Conservation (phyloP, 106 monocot species). For the Dendrobium chrysotoxum region DNA sequence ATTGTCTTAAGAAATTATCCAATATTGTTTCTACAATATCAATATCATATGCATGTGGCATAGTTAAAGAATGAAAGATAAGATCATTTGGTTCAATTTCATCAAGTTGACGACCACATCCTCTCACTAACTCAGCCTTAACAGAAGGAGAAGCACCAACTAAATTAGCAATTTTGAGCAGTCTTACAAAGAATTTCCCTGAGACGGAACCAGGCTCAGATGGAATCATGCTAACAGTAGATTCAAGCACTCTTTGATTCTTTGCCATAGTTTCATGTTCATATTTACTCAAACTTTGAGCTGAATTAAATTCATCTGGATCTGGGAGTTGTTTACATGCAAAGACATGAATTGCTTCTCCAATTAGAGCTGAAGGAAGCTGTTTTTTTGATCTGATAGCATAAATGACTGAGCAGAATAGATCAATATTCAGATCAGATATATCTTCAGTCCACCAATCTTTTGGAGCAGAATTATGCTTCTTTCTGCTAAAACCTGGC, state of each 20-base stretch:
- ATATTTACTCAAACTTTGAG: not conserved
- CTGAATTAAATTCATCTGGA: conserved; percentile 3
- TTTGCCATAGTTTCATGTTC: conserved; percentile 10
- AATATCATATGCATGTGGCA: conserved; percentile 29
- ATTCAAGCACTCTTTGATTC: conserved; percentile 58
- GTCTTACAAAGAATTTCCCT: conserved; percentile 50
- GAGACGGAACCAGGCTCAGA: conserved; percentile 56
- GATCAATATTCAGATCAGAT: conserved; percentile 63
- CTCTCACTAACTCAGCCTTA: conserved; percentile 60
- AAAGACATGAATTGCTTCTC: conserved; percentile 89
- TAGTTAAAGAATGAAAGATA: conserved; percentile 26
- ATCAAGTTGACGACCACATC: conserved; percentile 54
- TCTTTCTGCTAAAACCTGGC: conserved; percentile 31
- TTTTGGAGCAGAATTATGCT: conserved; percentile 45
- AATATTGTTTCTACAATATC: conserved; percentile 59
- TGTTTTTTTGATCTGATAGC: conserved; percentile 34
- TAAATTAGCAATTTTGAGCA: conserved; percentile 45
- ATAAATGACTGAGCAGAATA: conserved; percentile 63
- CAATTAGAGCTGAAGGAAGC: conserved; percentile 61
- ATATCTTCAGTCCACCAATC: conserved; percentile 98
- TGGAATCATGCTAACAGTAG: conserved; percentile 71
- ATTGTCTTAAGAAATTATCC: conserved; percentile 57
- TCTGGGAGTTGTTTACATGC: conserved; percentile 69
- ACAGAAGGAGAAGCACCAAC: conserved; percentile 55
- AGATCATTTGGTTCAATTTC: conserved; percentile 53